Conservation (phyloP, 73 alveolate species). For the Stentor coeruleus region DNA sequence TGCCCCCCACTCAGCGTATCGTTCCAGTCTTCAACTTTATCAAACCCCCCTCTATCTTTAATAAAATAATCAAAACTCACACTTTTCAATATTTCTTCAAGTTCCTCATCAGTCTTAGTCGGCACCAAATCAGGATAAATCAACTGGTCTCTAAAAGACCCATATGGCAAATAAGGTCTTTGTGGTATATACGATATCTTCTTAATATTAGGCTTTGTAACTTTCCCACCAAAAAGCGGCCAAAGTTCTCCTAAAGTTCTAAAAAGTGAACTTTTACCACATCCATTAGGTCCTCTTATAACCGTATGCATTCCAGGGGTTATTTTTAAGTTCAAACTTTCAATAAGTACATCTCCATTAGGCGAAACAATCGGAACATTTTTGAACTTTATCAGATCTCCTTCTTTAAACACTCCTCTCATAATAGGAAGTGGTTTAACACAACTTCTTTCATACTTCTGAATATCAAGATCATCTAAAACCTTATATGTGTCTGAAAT, state of each 20-base stretch:
- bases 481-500: constrained; percentile 75
- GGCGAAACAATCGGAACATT: constrained; percentile 87
- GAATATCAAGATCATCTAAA: constrained; percentile 67
- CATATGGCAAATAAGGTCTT: constrained; percentile 63
- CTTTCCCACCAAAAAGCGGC: constrained; percentile 86
- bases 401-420: neutral
- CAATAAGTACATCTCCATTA: constrained; percentile 75
- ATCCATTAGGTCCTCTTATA: constrained; percentile 94
- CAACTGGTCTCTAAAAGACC: constrained; percentile 57
- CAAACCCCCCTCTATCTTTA: constrained; percentile 78
- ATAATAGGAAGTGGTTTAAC: neutral
- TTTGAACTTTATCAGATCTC: constrained; percentile 53
- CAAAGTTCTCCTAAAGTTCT: constrained; percentile 90
- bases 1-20: constrained; percentile 91
- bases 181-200: constrained; percentile 67
- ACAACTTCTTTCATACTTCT: constrained; percentile 39
- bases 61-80: constrained; percentile 71
- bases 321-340: constrained; percentile 55
- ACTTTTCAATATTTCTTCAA: constrained; percentile 52
- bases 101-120: constrained; percentile 46
- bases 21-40: constrained; percentile 73
- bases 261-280: constrained; percentile 88
- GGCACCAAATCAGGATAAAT: constrained; percentile 43
- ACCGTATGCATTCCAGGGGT: constrained; percentile 77
- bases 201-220: constrained; percentile 66